Evolutionary conservation across 2,329 filamentous ascomycete genomes (phyloP), one percentile per base, ranked within the genome.

Genomic region (Colletotrichum musicola): DNA sequence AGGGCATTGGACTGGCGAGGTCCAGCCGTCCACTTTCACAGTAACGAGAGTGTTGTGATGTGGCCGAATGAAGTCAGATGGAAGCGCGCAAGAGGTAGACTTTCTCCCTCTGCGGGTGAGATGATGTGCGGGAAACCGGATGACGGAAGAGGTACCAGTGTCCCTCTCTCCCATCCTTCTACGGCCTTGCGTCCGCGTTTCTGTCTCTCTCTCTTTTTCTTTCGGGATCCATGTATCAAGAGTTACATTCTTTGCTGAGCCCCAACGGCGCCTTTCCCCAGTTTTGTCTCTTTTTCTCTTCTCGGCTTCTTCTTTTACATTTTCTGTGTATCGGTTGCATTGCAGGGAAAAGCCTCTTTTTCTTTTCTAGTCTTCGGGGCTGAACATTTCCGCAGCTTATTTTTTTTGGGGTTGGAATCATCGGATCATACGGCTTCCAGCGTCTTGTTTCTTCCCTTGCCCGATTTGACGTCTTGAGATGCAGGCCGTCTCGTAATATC

Each of bases 401-500:
- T 63, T 42, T 7, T 35, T 35, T 35, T 35, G 10, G 30, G 30
- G 30, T 44, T 55, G 44, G 30, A 50, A 44, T 47, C 16, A 50
- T 35, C 54, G 62, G 47, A 55, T 38, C 42, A 66, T 57, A 30
- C 56, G 25, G 25, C 50, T 55, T 56, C 50, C 35, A 56, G 30
- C 20, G 55, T 38, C 35, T 38, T 27, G 27, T 65, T 59, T 66
- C 25, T 56, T 62, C 30, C 53, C 20, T 38, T 55, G 25, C 53
- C 27, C 54, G 30, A 44, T 62, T 46, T 55, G 44, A 18, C 46
- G 42, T 27, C n/a, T 50, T 55, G 67, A 58, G 58, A 57, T 49
- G 67, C 67, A 47, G 67, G 67, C 20, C 67, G 58, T 69, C 64
- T 69, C 63, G 18, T 67, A 69, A 66, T 69, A 61, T 50, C 56